Evolutionary conservation across 768 basidiomycete genomes (phyloP).

Genomic region (Phanerodontia chrysosporium): DNA sequence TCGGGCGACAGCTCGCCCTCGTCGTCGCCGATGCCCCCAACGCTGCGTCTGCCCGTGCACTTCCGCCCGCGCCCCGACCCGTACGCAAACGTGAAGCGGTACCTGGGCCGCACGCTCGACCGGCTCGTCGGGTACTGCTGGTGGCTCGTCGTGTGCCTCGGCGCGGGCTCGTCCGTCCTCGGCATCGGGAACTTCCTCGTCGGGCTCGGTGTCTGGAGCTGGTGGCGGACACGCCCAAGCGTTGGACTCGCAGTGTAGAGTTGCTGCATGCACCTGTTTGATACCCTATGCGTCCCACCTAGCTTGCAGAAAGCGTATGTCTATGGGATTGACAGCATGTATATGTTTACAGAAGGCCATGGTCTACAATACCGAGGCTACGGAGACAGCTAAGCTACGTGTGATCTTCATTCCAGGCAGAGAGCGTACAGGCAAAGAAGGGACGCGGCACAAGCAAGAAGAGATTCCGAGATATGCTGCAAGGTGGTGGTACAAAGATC

Average conservation of each 20-base stretch:
- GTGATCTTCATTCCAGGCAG: neutral
- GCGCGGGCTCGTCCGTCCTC: conserved; percentile 68
- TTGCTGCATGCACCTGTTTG: too few relatives aligned
- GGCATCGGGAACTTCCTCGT: conserved; percentile 71
- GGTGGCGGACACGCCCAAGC: conserved; percentile 35
- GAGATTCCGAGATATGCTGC: neutral
- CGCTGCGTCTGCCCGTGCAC: conserved; percentile 44
- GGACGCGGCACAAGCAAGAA: neutral
- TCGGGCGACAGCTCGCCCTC: conserved; percentile 10
- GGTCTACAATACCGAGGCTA: neutral
- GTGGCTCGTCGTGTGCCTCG: conserved; percentile 71
- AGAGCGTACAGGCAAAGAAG: neutral
- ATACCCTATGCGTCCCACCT: too few relatives aligned
- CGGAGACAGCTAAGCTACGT: neutral
- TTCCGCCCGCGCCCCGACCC: conserved; percentile 55
- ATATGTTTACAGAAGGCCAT: neutral
- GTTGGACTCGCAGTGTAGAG: neutral
- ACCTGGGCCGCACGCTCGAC: conserved; percentile 64
- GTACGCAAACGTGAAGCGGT: conserved; percentile 50
- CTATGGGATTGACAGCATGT: neutral
- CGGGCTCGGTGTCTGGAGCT: conserved; percentile 66
- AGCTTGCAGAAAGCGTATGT: neutral
- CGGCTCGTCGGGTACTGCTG: conserved; percentile 74
- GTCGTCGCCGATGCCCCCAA: conserved; percentile 29
- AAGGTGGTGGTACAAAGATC: neutral